phyloP scores from a whole-genome alignment of 768 basidiomycete genomes.

The Rhodotorula kratochvilovae region DNA sequence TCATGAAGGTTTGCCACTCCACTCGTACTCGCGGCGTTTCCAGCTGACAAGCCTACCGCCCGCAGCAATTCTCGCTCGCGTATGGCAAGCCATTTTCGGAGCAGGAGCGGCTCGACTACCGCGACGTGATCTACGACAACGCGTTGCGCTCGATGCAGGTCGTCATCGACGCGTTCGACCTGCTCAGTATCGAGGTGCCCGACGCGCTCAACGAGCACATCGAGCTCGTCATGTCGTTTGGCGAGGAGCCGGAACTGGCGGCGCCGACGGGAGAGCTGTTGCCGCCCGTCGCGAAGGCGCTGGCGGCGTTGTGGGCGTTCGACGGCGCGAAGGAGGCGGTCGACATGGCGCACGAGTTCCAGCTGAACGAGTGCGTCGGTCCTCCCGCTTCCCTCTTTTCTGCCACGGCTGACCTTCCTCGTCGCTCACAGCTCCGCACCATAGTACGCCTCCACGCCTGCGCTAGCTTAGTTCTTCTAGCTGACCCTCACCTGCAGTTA shows the following conservation, averaged over 20 bases:
- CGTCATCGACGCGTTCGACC: slow-evolving; percentile 83
- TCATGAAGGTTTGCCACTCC: slow-evolving; percentile 57
- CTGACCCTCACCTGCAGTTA: slow-evolving; percentile 53
- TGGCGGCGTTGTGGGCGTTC: slow-evolving; percentile 73
- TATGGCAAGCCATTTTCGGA: slow-evolving; percentile 81
- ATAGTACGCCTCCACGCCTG: slow-evolving; percentile 52
- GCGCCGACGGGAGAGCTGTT: slow-evolving; percentile 69
- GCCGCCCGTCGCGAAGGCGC: slow-evolving; percentile 51
- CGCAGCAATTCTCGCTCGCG: slow-evolving; percentile 86
- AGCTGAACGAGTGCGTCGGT: slow-evolving; percentile 49
- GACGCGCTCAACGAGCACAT: slow-evolving; percentile 68
- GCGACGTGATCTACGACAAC: slow-evolving; percentile 89
- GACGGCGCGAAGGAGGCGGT: slow-evolving; percentile 77
- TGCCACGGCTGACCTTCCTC: background rate
- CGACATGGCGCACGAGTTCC: slow-evolving; percentile 79
- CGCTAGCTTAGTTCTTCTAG: no score
- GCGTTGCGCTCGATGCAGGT: slow-evolving; percentile 93
- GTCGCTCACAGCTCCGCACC: slow-evolving; percentile 58
- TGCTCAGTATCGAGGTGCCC: slow-evolving; percentile 67
- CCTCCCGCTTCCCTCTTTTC: background rate
- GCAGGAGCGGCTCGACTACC: slow-evolving; percentile 80
- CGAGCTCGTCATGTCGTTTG: slow-evolving; percentile 66
- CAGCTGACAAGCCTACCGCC: background rate
- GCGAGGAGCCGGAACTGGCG: slow-evolving; percentile 66
- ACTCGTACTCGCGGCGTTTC: no score